A percentile compares a stretch with the other conserved stretches of the same genome.
These are phyloP conservation scores for Spizellomyces punctatus DNA, from an alignment of 192 early-diverging fungal genomes.

Conservation along the genomic window DNA sequence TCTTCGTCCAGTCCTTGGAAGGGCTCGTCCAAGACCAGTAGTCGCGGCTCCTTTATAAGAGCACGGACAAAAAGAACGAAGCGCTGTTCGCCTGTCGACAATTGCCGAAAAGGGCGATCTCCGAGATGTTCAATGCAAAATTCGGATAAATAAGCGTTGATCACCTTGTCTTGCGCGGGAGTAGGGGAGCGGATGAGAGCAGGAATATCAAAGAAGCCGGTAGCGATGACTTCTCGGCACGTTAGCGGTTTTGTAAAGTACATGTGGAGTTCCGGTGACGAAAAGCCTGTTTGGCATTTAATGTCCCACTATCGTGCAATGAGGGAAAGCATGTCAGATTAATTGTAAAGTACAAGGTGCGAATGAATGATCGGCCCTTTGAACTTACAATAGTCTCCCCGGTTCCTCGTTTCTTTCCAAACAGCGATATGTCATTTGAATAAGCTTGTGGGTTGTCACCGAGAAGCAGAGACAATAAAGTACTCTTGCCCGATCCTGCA, in stretches of 20 bases:
- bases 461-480: conserved; percentile 54
- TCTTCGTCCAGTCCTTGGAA: conserved; percentile 59
- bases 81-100: conserved; percentile 57
- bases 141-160: conserved; percentile 11
- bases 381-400: conserved; percentile 50
- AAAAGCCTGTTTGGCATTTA: conserved; percentile 47
- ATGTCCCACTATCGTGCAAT: conserved; percentile 50
- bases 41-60: conserved; percentile 46
- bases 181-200: conserved; percentile 1
- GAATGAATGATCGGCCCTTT: conserved; percentile 1
- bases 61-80: conserved; percentile 52
- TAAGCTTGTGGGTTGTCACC: conserved; percentile 66
- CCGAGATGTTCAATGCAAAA: conserved; percentile 5
- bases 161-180: background rate
- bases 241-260: conserved; percentile 43
- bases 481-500: conserved; percentile 60
- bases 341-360: background rate
- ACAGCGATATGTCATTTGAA: conserved; percentile 53
- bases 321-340: conserved; percentile 1
- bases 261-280: conserved; percentile 59
- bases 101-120: conserved; percentile 17
- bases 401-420: conserved; percentile 53
- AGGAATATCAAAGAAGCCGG: conserved; percentile 23
- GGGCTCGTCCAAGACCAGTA: conserved; percentile 62
- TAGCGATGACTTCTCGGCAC: conserved; percentile 12